Evolutionary conservation across 148 eudicot species (phyloP).

Genomic region (Beta vulgaris): DNA sequence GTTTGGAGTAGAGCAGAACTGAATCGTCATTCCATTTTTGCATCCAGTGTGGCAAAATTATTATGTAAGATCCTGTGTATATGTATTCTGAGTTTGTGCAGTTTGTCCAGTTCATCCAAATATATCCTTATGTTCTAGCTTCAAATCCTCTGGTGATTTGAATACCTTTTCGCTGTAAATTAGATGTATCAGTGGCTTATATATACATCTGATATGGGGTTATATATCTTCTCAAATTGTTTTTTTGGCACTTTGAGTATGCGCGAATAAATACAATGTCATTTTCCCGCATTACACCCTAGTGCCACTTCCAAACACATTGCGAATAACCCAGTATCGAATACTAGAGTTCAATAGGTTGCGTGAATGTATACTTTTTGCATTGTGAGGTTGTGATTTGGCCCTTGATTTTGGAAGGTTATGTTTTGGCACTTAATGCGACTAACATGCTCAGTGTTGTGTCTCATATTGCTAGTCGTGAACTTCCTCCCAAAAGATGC

Average conservation of each 20-base stretch:
- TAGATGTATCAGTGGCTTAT: not conserved
- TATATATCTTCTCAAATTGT: not conserved
- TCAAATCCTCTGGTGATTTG: not conserved
- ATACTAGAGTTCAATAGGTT: too few species aligned
- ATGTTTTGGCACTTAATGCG: not conserved
- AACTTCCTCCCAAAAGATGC: too few species aligned
- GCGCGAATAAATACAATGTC: not conserved
- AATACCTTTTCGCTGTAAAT: not conserved
- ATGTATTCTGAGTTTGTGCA: slow-evolving; percentile 20
- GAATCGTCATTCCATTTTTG: not conserved
- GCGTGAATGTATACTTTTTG: not conserved
- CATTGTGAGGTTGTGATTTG: not conserved
- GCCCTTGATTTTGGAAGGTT: not conserved
- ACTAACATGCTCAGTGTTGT: too few species aligned
- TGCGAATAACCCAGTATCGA: too few species aligned
- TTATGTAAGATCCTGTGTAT: not conserved
- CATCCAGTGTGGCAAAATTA: slow-evolving; percentile 1
- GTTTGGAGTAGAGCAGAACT: not conserved
- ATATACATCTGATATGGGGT: not conserved
- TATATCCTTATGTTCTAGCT: not conserved
- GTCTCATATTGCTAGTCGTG: too few species aligned
- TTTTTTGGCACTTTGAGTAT: not conserved
- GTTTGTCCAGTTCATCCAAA: not conserved
- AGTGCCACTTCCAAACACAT: too few species aligned
- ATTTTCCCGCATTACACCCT: not conserved